Percentiles rank a stretch among this genome's conserved stretches.
Conservation (phyloP, 106 monocot species). For the Agapanthus africanus region DNA sequence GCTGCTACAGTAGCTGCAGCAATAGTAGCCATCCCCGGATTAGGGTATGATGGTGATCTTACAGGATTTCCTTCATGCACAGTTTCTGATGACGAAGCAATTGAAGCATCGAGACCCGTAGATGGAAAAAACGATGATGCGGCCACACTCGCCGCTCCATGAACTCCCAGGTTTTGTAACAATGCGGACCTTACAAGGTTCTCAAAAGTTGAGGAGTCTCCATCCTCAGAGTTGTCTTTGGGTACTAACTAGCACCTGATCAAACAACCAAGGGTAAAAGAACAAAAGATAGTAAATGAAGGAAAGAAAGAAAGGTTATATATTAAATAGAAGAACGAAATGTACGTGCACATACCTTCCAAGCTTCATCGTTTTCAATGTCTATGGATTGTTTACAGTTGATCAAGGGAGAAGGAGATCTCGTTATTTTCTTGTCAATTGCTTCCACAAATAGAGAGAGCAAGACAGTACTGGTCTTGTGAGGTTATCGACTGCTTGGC, state of each 20-base stretch:
- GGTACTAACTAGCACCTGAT: slow-evolving; percentile 13
- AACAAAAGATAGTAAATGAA: slow-evolving; percentile 3
- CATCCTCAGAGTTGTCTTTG: slow-evolving; percentile 40
- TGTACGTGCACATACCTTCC: neutral
- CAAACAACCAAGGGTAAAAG: neutral
- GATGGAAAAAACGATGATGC: slow-evolving; percentile 41
- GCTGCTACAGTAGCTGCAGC: slow-evolving; percentile 64
- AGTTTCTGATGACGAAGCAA: slow-evolving; percentile 12
- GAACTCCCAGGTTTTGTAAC: slow-evolving; percentile 55
- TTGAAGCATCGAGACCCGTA: slow-evolving; percentile 7
- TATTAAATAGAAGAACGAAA: neutral
- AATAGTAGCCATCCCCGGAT: slow-evolving; percentile 35
- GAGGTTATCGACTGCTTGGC: slow-evolving; percentile 83
- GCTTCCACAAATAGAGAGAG: slow-evolving; percentile 27
- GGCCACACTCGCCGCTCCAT: slow-evolving; percentile 59
- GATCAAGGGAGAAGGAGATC: slow-evolving; percentile 6
- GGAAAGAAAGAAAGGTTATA: too few relatives aligned
- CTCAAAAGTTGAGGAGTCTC: slow-evolving; percentile 36
- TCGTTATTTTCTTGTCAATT: slow-evolving; percentile 26
- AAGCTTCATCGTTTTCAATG: neutral
- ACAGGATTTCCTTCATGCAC: slow-evolving; percentile 10
- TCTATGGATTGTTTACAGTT: neutral
- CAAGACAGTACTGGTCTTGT: slow-evolving; percentile 34
- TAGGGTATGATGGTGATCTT: slow-evolving; percentile 11
- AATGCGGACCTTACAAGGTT: slow-evolving; percentile 42